Percentiles rank a stretch among this genome's conserved stretches.
Conservation (phyloP, 306 rosid genomes). For the Prunus armeniaca region DNA sequence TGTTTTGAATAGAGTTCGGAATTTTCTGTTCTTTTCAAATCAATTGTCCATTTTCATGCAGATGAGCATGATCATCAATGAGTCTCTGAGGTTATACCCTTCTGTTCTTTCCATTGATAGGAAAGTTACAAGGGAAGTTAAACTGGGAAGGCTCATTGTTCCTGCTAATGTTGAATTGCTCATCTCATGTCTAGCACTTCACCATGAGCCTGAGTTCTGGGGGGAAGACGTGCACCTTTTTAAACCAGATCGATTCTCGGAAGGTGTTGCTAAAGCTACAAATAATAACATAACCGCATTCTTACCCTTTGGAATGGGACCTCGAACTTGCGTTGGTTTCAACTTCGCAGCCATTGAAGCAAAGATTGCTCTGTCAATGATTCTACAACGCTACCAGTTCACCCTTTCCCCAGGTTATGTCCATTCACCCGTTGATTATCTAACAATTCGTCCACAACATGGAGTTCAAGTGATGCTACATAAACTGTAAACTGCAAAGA, state of each 20-base stretch:
- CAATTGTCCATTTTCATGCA: background rate
- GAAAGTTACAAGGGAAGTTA: background rate
- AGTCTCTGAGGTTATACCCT: background rate
- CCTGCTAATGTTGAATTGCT: background rate
- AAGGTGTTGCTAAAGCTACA: background rate
- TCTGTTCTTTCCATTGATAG: background rate
- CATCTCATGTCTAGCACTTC: background rate
- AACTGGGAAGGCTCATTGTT: background rate
- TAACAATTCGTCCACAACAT: background rate
- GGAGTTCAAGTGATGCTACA: background rate
- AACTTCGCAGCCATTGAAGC: too few relatives aligned
- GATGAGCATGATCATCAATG: background rate
- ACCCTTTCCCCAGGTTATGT: background rate
- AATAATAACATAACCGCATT: too few relatives aligned
- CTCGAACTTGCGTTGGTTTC: too few relatives aligned
- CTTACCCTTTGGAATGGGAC: too few relatives aligned
- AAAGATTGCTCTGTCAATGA: too few relatives aligned
- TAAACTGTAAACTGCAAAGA: background rate
- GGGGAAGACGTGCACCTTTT: background rate
- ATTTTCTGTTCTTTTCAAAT: background rate
- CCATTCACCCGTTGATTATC: background rate
- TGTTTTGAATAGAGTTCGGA: too few relatives aligned
- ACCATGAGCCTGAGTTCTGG: background rate
- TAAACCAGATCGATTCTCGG: background rate
- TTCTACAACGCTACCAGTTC: background rate